Base-by-base conservation (phyloP, 2,329 filamentous ascomycete genomes). In the Talaromyces piceae region DNA sequence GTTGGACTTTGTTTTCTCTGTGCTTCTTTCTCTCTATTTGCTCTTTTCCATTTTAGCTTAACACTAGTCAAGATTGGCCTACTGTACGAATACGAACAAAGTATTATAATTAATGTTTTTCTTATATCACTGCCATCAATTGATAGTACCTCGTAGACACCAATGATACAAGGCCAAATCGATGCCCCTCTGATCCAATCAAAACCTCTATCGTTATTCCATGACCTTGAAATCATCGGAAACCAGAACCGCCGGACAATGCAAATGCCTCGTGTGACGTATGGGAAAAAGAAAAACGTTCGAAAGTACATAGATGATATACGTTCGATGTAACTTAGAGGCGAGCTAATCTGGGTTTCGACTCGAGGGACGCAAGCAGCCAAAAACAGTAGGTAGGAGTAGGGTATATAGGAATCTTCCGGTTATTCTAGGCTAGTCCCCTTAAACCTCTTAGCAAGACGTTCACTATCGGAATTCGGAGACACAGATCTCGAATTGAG, bases 381-480 rank as follows among this genome's bases (percentile, higher is more conserved):
- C 33, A 37, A 37, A 13, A 18, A 18, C 20, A 37, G 33, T 37
- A 37, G 33, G 33, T 37, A 37, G 26, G 26, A 18, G 12, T 11
- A 20, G 20, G n/a, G n/a, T n/a, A n/a, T n/a, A n/a, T n/a, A n/a
- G n/a, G n/a, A n/a, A n/a, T n/a, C n/a, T n/a, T n/a, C 20, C 33
- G 20, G 30, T 70, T 62, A 72, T 60, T 66, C 68, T 71, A 80
- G 67, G 70, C 75, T 80, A 80, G 79, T 75, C 73, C 77, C 76
- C 77, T 81, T 81, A 62, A 82, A 77, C 72, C 78, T 76, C 74
- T 82, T 82, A 82, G 79, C 78, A 78, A 82, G 74, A 61, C 77
- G 75, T 70, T 77, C 77, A 72, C 75, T 74, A 67, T 77, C 75
- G 61, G 71, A 71, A 56, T 64, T 66, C 58, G 67, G 69, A 69